Percentiles rank a stretch among this genome's conserved stretches.
These are phyloP conservation scores for Astrothelium macrocarpum DNA, from an alignment of 495 filamentous ascomycete species.

Conservation along the genomic window DNA sequence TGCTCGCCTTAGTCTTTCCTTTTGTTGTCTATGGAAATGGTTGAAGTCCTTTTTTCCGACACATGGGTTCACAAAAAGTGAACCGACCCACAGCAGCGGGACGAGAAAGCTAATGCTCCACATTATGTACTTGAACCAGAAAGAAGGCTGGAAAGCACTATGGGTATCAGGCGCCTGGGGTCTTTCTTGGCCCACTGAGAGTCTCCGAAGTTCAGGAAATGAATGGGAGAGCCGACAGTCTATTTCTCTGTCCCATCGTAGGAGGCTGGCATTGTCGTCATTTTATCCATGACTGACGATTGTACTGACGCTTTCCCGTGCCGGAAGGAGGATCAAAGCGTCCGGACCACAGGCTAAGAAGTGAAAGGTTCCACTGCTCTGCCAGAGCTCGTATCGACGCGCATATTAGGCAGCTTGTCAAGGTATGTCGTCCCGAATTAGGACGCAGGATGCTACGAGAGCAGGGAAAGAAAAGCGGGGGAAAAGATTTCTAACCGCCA, in stretches of 20 bases:
- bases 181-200: neutral
- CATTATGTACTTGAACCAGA: neutral
- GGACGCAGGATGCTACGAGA: neutral
- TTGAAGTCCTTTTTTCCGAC: slow-evolving; percentile 8
- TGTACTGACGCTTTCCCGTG: neutral
- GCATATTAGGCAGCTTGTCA: neutral
- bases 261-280: neutral
- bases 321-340: neutral
- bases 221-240: neutral
- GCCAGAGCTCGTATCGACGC: neutral
- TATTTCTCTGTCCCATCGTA: neutral
- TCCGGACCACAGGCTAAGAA: neutral
- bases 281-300: neutral
- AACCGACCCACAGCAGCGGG: neutral
- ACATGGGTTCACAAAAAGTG: neutral
- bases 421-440: neutral
- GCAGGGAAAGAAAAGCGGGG: neutral
- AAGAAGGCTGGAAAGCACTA: neutral
- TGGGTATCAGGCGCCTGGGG: neutral
- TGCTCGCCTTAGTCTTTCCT: neutral
- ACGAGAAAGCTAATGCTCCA: neutral
- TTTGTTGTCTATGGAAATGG: slow-evolving; percentile 4
- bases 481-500: neutral
- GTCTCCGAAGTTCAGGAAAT: neutral
- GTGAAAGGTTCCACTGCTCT: neutral